Evolutionary conservation across 306 rosid species (phyloP), one percentile per base, ranked within the genome.

Genomic region (Fagus crenata): DNA sequence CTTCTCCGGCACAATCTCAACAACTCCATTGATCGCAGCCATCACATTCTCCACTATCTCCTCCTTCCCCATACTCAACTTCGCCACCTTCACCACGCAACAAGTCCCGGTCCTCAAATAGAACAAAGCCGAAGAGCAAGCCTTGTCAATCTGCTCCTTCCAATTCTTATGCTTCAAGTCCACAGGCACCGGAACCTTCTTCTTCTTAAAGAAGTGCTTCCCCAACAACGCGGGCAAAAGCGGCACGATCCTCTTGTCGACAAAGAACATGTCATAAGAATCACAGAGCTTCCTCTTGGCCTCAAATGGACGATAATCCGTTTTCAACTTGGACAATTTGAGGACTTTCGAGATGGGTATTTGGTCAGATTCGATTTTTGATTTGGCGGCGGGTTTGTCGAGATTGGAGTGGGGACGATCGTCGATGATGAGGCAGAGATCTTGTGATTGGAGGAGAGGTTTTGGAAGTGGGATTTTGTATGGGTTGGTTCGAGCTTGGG

Each of bases 181-280:
- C 76, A 95, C 53, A 3, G 92, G 90, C 81, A 95, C 92, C 2
- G 97, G 98, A 68, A 92, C 42, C 89, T 88, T 95, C 86, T 85
- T 83, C 86, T 87, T 95, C 91, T 92, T 90, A 64, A 80, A 92
- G 37, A 95, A 95, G 1, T 84, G 77, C 76, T 95, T 95, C 75
- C 97, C 98, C 31, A 95, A 36, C 5, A 83, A 40, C 61, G 84
- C 41, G 7, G 93, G 93, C 14, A 95, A 56, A 31, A 89, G 59
- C 0, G 90, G 92, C 1, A 89, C 77, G 1, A 90, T 71, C 55
- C 87, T 61, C 83, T 81, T 87, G 40, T 95, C 98, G 0, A 95
- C 91, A 12, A 95, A 81, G 58, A 92, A 92, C 79, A 90, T 12
- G 35, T 89, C 85, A 31, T 89, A 92, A 0, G 97, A 90, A 22